Conservation (phyloP, 2,329 filamentous ascomycete species). For the Diaporthe australafricana region DNA sequence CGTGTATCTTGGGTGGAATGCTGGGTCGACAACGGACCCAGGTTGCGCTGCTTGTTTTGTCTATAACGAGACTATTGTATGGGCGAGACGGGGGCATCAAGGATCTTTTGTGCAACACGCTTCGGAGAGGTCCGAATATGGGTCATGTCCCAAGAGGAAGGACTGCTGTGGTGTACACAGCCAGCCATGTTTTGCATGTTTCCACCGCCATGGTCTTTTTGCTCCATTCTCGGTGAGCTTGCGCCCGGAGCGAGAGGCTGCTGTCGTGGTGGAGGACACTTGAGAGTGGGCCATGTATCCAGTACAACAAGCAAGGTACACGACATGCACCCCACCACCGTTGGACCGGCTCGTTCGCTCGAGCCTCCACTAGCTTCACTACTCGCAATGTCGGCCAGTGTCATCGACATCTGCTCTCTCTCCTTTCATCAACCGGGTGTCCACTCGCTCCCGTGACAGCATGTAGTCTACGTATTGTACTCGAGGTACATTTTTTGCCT, state of each 20-base stretch:
- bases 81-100: neutral
- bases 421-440: slow-evolving; percentile 9
- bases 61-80: neutral
- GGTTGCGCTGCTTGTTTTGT: neutral
- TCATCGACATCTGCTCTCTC: slow-evolving; percentile 14
- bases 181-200: neutral
- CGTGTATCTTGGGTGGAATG: neutral
- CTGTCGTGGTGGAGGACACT: neutral
- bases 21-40: slow-evolving; percentile 2
- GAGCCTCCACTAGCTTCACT: slow-evolving; percentile 7
- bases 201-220: neutral
- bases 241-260: neutral
- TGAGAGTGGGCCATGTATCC: neutral
- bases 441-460: neutral
- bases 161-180: too few relatives aligned
- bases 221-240: slow-evolving; percentile 22
- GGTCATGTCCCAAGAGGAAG: neutral
- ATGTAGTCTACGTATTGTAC: too few relatives aligned
- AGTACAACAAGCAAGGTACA: slow-evolving; percentile 1
- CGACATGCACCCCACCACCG: slow-evolving; percentile 21
- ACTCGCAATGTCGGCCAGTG: slow-evolving; percentile 9
- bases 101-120: neutral
- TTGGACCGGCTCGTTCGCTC: slow-evolving; percentile 18
- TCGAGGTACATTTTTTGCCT: too few relatives aligned
- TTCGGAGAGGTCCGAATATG: slow-evolving; percentile 12